These are phyloP conservation scores for Amphicarpaea edgeworthii DNA, from an alignment of 306 rosid genomes.

Conservation along the genomic window DNA sequence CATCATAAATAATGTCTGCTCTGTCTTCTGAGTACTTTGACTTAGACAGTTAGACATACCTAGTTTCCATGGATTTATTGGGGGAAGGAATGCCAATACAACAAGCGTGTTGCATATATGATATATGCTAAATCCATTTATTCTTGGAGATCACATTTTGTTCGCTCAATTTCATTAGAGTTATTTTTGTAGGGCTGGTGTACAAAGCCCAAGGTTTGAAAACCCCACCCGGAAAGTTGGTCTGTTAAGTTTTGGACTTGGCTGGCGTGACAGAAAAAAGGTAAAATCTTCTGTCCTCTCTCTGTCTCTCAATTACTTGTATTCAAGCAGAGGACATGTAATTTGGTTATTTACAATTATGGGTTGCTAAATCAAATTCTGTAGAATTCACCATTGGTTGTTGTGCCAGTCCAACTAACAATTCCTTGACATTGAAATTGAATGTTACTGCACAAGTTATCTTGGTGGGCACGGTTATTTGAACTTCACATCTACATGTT, in stretches of 20 bases:
- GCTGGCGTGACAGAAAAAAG: constrained; percentile 95
- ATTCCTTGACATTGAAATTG: constrained; percentile 17
- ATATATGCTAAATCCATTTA: background rate
- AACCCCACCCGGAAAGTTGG: constrained; percentile 61
- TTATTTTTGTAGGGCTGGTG: constrained; percentile 57
- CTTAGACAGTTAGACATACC: constrained; percentile 6
- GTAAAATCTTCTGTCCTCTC: constrained; percentile 52
- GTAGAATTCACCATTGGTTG: constrained; percentile 24
- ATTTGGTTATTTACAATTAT: constrained; percentile 14
- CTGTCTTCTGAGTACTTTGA: constrained; percentile 30
- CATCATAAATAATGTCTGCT: constrained; percentile 3
- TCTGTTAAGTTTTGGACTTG: constrained; percentile 80
- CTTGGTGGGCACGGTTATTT: constrained; percentile 6
- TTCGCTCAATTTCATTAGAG: constrained; percentile 41
- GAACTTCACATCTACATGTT: constrained; percentile 24
- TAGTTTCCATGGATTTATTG: constrained; percentile 15
- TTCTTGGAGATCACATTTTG: constrained; percentile 30
- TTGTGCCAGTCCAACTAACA: constrained; percentile 28
- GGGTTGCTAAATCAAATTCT: constrained; percentile 23
- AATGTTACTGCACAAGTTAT: constrained; percentile 8
- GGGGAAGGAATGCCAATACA: constrained; percentile 33
- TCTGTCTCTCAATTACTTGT: constrained; percentile 13
- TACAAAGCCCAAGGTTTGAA: constrained; percentile 53
- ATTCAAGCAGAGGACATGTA: constrained; percentile 25
- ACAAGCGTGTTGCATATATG: constrained; percentile 35